A percentile compares a stretch with the other conserved stretches of the same genome.
These are phyloP conservation scores for Parascedosporium putredinis DNA, from an alignment of 2,329 filamentous ascomycete species.

Conservation along the genomic window DNA sequence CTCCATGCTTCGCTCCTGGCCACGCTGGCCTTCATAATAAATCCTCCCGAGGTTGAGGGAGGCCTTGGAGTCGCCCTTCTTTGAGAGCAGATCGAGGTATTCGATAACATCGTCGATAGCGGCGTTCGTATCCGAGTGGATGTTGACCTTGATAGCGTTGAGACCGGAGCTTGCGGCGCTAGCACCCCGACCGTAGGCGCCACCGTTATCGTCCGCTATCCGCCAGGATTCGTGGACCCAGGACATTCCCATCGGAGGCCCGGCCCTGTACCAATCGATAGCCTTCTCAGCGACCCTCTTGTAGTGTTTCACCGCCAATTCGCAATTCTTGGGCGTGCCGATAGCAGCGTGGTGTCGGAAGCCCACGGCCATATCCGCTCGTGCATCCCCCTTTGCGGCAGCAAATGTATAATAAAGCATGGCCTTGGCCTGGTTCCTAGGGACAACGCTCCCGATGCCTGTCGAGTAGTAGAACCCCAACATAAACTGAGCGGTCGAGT, in stretches of 20 bases:
- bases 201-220: slow-evolving; percentile 82
- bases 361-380: slow-evolving; percentile 87
- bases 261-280: slow-evolving; percentile 75
- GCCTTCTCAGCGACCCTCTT: slow-evolving; percentile 90
- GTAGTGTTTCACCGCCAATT: slow-evolving; percentile 78
- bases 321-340: slow-evolving; percentile 75
- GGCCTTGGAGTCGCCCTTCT: slow-evolving; percentile 80
- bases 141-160: slow-evolving; percentile 64
- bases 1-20: slow-evolving; percentile 61
- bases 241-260: slow-evolving; percentile 76
- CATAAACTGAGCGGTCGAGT: slow-evolving; percentile 92
- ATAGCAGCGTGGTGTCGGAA: slow-evolving; percentile 81
- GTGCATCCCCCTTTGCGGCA: slow-evolving; percentile 69
- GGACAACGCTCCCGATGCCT: slow-evolving; percentile 70
- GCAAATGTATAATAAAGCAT: slow-evolving; percentile 92
- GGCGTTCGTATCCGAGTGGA: slow-evolving; percentile 71
- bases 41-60: slow-evolving; percentile 78
- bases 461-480: slow-evolving; percentile 92
- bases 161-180: slow-evolving; percentile 79
- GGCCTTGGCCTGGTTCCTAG: slow-evolving; percentile 80
- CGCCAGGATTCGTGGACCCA: slow-evolving; percentile 71
- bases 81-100: slow-evolving; percentile 80
- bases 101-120: slow-evolving; percentile 90
- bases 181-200: slow-evolving; percentile 90
- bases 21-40: slow-evolving; percentile 77